Percentiles rank a stretch among this genome's conserved stretches.
phyloP scores from a whole-genome alignment of 2,329 filamentous ascomycete species.

The Albifimbria verrucaria region DNA sequence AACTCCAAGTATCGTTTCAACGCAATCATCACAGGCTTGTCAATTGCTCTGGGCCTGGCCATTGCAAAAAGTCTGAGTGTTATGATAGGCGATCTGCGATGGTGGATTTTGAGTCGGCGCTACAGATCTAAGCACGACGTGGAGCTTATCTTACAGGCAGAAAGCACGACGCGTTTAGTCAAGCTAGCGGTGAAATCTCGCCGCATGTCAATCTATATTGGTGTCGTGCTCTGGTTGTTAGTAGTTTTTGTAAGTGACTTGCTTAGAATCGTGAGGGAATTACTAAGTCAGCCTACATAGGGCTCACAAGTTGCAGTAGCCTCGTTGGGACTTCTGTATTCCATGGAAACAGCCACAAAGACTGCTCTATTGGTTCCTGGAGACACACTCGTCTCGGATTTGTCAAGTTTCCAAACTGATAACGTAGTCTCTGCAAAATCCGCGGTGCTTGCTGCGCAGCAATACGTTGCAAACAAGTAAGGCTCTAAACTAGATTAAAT shows the following conservation, averaged over 20 bases:
- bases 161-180: not conserved
- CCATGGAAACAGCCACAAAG: constrained; percentile 24
- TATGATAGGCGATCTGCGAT: constrained; percentile 33
- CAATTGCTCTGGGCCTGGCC: constrained; percentile 32
- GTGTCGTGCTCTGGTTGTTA: not conserved
- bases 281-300: constrained; percentile 12
- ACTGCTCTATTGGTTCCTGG: constrained; percentile 20
- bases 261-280: no score
- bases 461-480: constrained; percentile 28
- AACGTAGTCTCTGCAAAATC: constrained; percentile 11
- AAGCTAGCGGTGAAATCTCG: not conserved
- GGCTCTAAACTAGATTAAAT: not conserved
- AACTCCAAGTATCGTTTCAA: constrained; percentile 31
- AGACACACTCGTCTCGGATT: not conserved
- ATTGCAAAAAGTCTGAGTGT: constrained; percentile 31
- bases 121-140: constrained; percentile 30
- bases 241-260: not conserved
- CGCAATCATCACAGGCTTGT: constrained; percentile 31
- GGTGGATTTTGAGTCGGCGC: constrained; percentile 30
- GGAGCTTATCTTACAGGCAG: not conserved
- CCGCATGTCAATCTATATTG: not conserved
- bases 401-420: constrained; percentile 5
- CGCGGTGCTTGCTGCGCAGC: constrained; percentile 15
- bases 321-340: constrained; percentile 30
- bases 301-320: constrained; percentile 32